Evolutionary conservation across 148 eudicot species (phyloP).

Genomic region (Heliosperma pusillum): DNA sequence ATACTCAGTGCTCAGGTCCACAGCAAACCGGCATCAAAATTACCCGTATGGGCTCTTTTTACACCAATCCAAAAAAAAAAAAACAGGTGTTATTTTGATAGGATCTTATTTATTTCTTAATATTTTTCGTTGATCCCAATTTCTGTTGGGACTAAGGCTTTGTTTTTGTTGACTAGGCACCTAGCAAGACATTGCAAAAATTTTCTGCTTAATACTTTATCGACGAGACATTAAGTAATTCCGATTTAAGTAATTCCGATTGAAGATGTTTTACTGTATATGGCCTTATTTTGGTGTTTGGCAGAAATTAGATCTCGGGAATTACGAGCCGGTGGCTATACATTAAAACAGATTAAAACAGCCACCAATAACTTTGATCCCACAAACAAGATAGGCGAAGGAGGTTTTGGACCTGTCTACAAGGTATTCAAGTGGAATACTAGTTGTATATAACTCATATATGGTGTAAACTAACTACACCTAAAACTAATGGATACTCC

Average conservation of each 20-base stretch:
- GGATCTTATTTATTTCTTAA: not conserved
- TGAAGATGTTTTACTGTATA: not conserved
- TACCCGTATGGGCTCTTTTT: not conserved
- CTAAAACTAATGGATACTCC: constrained; percentile 3
- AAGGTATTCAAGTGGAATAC: constrained; percentile 37
- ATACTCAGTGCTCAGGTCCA: not conserved
- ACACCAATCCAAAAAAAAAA: not conserved
- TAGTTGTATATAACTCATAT: not conserved
- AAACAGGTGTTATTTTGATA: not conserved
- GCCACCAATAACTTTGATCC: constrained; percentile 57
- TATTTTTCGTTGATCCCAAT: too few relatives aligned
- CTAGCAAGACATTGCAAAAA: not conserved
- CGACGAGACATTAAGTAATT: not conserved
- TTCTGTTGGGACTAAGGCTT: too few relatives aligned
- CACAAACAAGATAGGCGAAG: constrained; percentile 62
- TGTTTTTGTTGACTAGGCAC: not conserved
- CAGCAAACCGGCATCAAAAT: not conserved
- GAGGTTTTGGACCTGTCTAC: constrained; percentile 73
- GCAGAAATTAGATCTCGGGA: constrained; percentile 48
- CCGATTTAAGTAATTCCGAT: too few relatives aligned
- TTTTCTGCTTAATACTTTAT: not conserved
- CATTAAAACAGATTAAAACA: constrained; percentile 54
- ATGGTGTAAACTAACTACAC: not conserved
- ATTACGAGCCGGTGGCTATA: constrained; percentile 49
- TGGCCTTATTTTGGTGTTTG: not conserved